These are phyloP conservation scores for Colletotrichum nymphaeae DNA, from an alignment of 2,329 filamentous ascomycete species.

Conservation along the genomic window DNA sequence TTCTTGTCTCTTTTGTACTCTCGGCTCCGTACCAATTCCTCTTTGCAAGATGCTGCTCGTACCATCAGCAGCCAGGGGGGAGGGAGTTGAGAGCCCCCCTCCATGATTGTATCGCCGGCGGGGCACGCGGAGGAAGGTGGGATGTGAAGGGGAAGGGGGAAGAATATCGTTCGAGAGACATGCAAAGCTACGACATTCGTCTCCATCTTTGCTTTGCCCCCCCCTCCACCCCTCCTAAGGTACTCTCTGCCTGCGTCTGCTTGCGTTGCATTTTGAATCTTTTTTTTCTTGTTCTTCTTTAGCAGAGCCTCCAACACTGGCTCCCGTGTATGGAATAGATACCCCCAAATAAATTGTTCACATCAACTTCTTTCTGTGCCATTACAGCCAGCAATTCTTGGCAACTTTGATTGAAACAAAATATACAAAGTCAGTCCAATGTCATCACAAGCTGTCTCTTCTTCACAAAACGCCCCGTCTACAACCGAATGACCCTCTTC, in stretches of 20 bases:
- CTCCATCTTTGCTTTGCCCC: not conserved
- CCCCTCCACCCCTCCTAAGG: not conserved
- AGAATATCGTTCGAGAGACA: not conserved
- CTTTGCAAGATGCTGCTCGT: not conserved
- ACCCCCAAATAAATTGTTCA: constrained; percentile 14
- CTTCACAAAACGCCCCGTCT: not conserved
- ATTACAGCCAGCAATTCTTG: not conserved
- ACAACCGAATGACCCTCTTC: not conserved
- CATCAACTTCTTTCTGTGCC: not conserved
- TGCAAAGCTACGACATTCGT: constrained; percentile 4
- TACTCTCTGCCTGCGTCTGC: not conserved
- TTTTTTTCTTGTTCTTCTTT: constrained; percentile 3
- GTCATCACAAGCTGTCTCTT: not conserved
- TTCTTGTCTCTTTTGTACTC: not conserved
- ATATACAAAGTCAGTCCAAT: not conserved
- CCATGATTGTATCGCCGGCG: constrained; percentile 15
- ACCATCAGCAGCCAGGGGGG: not conserved
- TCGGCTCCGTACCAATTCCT: not conserved
- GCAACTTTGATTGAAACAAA: not conserved
- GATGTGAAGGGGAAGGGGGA: not conserved
- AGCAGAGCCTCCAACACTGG: not conserved
- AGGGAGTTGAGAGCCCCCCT: not conserved
- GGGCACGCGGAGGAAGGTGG: not conserved
- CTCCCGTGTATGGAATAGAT: constrained; percentile 15
- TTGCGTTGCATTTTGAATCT: not conserved